Conservation (phyloP, 352 stramenopile genomes). For the Phytophthora agathidicida region DNA sequence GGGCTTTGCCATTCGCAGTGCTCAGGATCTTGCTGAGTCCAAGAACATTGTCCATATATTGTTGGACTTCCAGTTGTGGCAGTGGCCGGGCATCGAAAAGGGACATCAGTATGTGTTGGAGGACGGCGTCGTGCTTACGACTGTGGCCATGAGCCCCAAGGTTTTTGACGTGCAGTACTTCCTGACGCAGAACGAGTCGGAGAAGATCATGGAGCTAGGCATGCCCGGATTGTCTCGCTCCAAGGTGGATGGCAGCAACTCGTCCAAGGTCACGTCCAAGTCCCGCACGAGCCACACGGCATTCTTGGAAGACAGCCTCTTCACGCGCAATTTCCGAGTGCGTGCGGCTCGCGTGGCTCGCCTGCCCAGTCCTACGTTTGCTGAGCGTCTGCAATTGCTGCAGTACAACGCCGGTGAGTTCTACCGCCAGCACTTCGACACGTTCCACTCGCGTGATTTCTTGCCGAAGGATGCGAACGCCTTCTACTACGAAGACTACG, state of each 20-base stretch:
- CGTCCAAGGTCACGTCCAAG: constrained; percentile 60
- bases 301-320: constrained; percentile 61
- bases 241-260: constrained; percentile 71
- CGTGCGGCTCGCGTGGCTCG: constrained; percentile 63
- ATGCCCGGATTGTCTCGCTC: constrained; percentile 58
- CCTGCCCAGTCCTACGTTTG: constrained; percentile 69
- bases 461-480: constrained; percentile 52
- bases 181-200: constrained; percentile 57
- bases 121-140: constrained; percentile 71
- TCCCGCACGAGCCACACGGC: constrained; percentile 81
- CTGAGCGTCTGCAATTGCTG: constrained; percentile 73
- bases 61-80: constrained; percentile 83
- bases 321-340: constrained; percentile 75
- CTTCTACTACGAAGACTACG: constrained; percentile 62
- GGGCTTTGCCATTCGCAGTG: constrained; percentile 55
- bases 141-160: constrained; percentile 66
- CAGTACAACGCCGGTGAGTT: constrained; percentile 80
- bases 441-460: constrained; percentile 76
- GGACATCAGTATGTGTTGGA: constrained; percentile 71
- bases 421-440: constrained; percentile 83
- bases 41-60: constrained; percentile 75
- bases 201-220: constrained; percentile 60
- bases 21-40: constrained; percentile 48
- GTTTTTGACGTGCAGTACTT: constrained; percentile 81
- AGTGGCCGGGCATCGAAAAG: constrained; percentile 79